These are phyloP conservation scores for Boletus reticulatus DNA, from an alignment of 768 basidiomycete species.

Conservation along the genomic window DNA sequence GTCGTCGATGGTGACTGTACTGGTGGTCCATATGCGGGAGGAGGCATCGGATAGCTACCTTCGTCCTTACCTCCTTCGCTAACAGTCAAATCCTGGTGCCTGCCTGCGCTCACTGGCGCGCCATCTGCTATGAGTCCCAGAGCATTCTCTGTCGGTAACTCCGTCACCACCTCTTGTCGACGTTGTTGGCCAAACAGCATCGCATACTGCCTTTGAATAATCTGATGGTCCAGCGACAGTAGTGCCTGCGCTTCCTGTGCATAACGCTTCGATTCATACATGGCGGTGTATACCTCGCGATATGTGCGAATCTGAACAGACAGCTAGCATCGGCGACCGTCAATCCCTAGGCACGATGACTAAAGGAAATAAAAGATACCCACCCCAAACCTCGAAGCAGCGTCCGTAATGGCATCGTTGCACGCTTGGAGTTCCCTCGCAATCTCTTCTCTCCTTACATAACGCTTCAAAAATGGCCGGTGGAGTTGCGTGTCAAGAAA, in stretches of 20 bases:
- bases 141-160: background rate
- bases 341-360: background rate
- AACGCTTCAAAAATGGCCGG: slow-evolving; percentile 75
- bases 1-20: background rate
- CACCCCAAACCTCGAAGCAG: slow-evolving; percentile 30
- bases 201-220: slow-evolving; percentile 10
- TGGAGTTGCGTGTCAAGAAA: slow-evolving; percentile 60
- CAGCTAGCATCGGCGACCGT: slow-evolving; percentile 26
- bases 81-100: background rate
- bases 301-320: slow-evolving; percentile 54
- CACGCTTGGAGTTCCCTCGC: slow-evolving; percentile 49
- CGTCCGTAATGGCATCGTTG: slow-evolving; percentile 51
- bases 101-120: background rate
- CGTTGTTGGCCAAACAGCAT: slow-evolving; percentile 6
- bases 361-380: background rate
- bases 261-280: slow-evolving; percentile 20
- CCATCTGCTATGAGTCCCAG: slow-evolving; percentile 4
- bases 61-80: background rate
- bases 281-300: slow-evolving; percentile 45
- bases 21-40: slow-evolving; percentile 3
- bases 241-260: slow-evolving; percentile 20
- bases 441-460: slow-evolving; percentile 72
- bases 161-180: background rate
- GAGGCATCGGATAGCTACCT: background rate
- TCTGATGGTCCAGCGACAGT: slow-evolving; percentile 16